phyloP scores from a whole-genome alignment of 306 rosid species.

The Corylus avellana region DNA sequence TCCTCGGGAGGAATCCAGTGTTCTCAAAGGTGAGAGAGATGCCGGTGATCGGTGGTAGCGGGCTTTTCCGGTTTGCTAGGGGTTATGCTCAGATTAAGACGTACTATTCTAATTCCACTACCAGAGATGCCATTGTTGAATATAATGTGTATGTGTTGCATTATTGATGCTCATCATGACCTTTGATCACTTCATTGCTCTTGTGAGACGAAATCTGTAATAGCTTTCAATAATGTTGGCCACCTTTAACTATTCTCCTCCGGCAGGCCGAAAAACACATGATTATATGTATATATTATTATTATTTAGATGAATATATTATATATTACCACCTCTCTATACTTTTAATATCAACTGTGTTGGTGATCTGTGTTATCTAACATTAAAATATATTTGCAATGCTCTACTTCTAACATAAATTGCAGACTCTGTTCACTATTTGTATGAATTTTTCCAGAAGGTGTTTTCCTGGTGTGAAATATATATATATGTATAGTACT shows the following conservation, averaged over 20 bases:
- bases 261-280: background rate
- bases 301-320: too few species aligned
- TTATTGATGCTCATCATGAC: slow-evolving; percentile 21
- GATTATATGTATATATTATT: too few species aligned
- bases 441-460: too few species aligned
- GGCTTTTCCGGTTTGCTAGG: slow-evolving; percentile 29
- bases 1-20: slow-evolving; percentile 24
- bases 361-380: too few species aligned
- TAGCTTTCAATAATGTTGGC: background rate
- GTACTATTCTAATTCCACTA: background rate
- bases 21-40: slow-evolving; percentile 23
- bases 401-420: too few species aligned
- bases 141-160: slow-evolving; percentile 54
- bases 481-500: too few species aligned
- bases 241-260: background rate
- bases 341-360: too few species aligned
- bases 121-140: slow-evolving; percentile 59
- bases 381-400: too few species aligned
- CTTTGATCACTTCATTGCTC: too few species aligned
- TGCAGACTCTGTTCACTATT: too few species aligned
- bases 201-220: background rate
- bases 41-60: slow-evolving; percentile 31
- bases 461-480: too few species aligned
- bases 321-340: too few species aligned
- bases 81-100: slow-evolving; percentile 37